Conservation (phyloP, 345 rosid species). For the Iberis pinnata region DNA sequence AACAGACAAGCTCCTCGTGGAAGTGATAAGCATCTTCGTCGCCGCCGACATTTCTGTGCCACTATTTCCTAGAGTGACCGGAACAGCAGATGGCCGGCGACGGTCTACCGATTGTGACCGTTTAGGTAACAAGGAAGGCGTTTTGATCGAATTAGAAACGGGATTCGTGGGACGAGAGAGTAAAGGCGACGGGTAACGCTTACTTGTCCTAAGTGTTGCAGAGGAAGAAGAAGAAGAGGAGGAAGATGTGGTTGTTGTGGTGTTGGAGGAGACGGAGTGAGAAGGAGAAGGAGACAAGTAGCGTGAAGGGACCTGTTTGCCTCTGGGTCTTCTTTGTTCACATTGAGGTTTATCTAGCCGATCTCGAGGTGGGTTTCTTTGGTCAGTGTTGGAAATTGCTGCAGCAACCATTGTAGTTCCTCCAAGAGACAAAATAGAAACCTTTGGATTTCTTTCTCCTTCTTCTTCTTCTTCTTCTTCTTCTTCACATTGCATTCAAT, state of each 20-base stretch:
- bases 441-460: neutral
- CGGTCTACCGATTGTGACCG: constrained; percentile 85
- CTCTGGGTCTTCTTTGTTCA: constrained; percentile 55
- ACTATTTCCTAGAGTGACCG: constrained; percentile 33
- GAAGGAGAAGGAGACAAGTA: constrained; percentile 88
- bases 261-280: constrained; percentile 39
- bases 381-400: constrained; percentile 31
- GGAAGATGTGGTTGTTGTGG: constrained; percentile 36
- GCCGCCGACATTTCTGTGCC: constrained; percentile 42
- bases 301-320: constrained; percentile 72
- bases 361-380: constrained; percentile 33
- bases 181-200: constrained; percentile 65
- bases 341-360: constrained; percentile 26
- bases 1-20: constrained; percentile 84
- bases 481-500: constrained; percentile 47
- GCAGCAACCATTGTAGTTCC: constrained; percentile 63
- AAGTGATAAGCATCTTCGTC: constrained; percentile 62
- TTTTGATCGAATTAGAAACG: constrained; percentile 31
- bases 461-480: constrained; percentile 13
- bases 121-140: constrained; percentile 42
- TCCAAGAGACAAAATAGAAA: constrained; percentile 2
- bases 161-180: constrained; percentile 54
- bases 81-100: constrained; percentile 49
- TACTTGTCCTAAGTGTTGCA: constrained; percentile 29
- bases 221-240: constrained; percentile 43